Evolutionary conservation across 139 green algal species (phyloP).

Genomic region (Dunaliella primolecta): DNA sequence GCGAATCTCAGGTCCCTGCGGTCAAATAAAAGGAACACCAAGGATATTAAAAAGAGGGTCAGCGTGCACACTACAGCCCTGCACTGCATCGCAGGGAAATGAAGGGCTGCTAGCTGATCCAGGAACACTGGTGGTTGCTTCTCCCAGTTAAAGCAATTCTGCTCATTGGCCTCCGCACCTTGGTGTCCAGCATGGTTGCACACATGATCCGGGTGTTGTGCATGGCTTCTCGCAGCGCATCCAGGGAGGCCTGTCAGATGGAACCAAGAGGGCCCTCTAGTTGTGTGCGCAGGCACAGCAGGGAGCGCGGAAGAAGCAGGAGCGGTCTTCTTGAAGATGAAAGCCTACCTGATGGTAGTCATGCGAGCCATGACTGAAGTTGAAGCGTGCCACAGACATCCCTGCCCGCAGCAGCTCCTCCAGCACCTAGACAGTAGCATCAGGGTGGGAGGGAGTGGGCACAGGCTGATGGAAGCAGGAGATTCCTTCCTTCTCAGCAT

Average conservation of each 20-base stretch:
- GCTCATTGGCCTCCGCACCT: too few species aligned
- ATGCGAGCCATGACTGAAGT: conserved; percentile 93
- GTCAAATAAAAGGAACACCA: too few species aligned
- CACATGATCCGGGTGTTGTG: conserved; percentile 92
- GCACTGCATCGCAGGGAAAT: too few species aligned
- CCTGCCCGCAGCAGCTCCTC: conserved; percentile 86
- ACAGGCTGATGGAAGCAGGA: too few species aligned
- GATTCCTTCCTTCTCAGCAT: too few species aligned
- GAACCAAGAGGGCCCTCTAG: too few species aligned
- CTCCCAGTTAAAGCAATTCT: too few species aligned
- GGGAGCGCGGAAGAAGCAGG: not conserved
- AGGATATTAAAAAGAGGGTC: too few species aligned
- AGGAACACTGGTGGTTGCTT: too few species aligned
- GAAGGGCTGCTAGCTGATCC: too few species aligned
- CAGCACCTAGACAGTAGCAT: conserved; percentile 68
- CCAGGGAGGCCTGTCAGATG: conserved; percentile 89
- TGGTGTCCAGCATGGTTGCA: conserved; percentile 98
- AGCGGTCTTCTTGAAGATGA: not conserved
- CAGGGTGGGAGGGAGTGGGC: not conserved
- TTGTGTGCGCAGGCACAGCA: not conserved
- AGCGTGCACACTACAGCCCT: too few species aligned
- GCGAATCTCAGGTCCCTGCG: conserved; percentile 93
- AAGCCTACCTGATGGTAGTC: conserved; percentile 88
- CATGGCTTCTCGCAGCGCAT: conserved; percentile 84
- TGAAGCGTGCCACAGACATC: conserved; percentile 96